Base-by-base conservation (phyloP, 108 stramenopile species). In the Cyclotella kingstonii region DNA sequence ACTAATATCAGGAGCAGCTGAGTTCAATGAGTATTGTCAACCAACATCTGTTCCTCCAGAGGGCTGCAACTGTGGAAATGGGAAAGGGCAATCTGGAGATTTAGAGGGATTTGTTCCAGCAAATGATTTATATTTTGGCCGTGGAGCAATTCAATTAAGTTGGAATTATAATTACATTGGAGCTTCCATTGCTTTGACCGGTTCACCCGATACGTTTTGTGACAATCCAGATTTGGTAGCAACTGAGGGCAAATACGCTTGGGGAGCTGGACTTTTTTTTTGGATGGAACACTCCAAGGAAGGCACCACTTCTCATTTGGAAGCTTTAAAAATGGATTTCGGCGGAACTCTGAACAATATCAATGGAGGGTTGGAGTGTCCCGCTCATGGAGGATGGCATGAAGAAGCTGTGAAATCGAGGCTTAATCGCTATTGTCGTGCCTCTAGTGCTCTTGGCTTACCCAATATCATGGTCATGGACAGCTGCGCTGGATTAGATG, bases 241-340 rank as follows among this genome's bases (percentile, higher is more conserved):
- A 2, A 57, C 55, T 9, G 66, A 45, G 21, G 66, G 55, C 28
- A 48, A 57, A 31, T 67, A 67, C 49, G 66, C 66, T 5, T 67
- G 66, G 66, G 66, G 66, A 0, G 66, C 66, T 36, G 66, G 66
- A 4, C 28, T 67, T 22, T 67, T 47, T 36, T 67, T 67, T 48
- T 67, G 66, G 66, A 67, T 67, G 66, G 66, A 67, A 10, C 66
- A 67, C 15, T 19, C n/a, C 9, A 67, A 67, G 44, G 66, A 67
- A 30, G 66, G 66, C 10, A 67, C 66, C 18, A 67, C 66, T 3
- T 57, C 42, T 48, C 66, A 67, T 28, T 57, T 23, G 10, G 66
- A 67, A 35, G 23, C 46, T 4, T 38, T 67, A 2, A 54, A 44
- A 47, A 30, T 44, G 33, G 55, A 57, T 21, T 67, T 57, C 29